A percentile compares a stretch with the other conserved stretches of the same genome.
Conservation (phyloP, 306 rosid species). For the Acacia crassicarpa region DNA sequence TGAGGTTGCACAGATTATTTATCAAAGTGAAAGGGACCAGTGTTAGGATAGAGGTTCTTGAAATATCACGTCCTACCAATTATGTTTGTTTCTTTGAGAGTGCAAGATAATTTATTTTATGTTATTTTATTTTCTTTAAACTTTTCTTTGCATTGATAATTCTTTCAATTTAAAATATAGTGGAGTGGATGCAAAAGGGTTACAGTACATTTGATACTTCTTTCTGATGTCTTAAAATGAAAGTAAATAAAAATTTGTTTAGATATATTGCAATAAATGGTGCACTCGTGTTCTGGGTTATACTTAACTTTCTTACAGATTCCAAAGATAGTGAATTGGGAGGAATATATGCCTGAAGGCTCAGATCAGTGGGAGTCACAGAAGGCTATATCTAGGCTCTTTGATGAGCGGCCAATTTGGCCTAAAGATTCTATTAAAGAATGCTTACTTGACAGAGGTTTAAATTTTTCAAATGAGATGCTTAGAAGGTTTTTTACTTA, state of each 20-base stretch:
- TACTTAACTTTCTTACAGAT: slow-evolving; percentile 81
- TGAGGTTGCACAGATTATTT: neutral
- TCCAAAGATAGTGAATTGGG: slow-evolving; percentile 92
- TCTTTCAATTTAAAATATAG: slow-evolving; percentile 14
- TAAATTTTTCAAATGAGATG: slow-evolving; percentile 50
- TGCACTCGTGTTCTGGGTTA: slow-evolving; percentile 35
- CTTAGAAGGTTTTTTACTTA: slow-evolving; percentile 67
- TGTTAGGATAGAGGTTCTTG: neutral
- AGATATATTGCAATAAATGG: slow-evolving; percentile 13
- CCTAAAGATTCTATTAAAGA: slow-evolving; percentile 66
- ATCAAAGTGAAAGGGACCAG: neutral
- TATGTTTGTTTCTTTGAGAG: neutral
- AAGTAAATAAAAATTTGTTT: neutral
- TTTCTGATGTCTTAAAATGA: neutral
- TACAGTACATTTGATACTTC: slow-evolving; percentile 4
- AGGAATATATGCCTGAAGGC: slow-evolving; percentile 67
- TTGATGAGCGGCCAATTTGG: slow-evolving; percentile 93
- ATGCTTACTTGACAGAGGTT: slow-evolving; percentile 67
- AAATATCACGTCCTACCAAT: neutral
- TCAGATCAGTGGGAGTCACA: slow-evolving; percentile 86
- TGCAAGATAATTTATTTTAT: neutral
- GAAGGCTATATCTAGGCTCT: slow-evolving; percentile 66
- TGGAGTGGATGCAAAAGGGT: neutral
- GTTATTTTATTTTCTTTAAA: slow-evolving; percentile 14
- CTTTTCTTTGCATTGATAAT: slow-evolving; percentile 7